These are phyloP conservation scores for Exserohilum rostratum DNA, from an alignment of 2,329 filamentous ascomycete species.

Conservation along the genomic window DNA sequence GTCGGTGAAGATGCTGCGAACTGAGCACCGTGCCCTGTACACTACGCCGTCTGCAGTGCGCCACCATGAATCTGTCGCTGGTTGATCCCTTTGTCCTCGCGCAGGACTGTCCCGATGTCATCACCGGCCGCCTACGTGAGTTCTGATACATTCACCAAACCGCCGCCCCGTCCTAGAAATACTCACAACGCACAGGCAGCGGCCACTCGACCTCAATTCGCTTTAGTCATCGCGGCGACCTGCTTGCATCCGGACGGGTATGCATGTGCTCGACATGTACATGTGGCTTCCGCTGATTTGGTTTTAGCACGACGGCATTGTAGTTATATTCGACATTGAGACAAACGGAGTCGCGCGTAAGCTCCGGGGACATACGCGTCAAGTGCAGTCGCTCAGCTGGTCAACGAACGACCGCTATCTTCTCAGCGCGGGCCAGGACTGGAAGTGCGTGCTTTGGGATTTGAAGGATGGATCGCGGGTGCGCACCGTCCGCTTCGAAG, in stretches of 20 bases:
- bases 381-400: constrained; percentile 95
- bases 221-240: constrained; percentile 94
- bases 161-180: constrained; percentile 30
- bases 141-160: constrained; percentile 65
- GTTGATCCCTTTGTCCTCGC: constrained; percentile 74
- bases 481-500: constrained; percentile 87
- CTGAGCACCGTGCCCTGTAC: constrained; percentile 21
- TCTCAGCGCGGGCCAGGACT: constrained; percentile 91
- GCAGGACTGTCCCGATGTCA: constrained; percentile 87
- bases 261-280: constrained; percentile 23
- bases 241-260: constrained; percentile 89
- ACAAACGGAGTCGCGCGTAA: constrained; percentile 97
- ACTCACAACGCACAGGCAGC: constrained; percentile 53
- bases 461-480: constrained; percentile 73
- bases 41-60: constrained; percentile 16
- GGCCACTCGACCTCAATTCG: constrained; percentile 72
- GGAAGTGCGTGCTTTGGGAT: constrained; percentile 97
- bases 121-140: constrained; percentile 83
- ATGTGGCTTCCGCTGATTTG: constrained; percentile 24
- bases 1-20: constrained; percentile 28
- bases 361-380: constrained; percentile 87
- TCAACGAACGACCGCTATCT: constrained; percentile 89
- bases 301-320: constrained; percentile 76
- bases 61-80: constrained; percentile 71
- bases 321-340: constrained; percentile 96